Conservation (phyloP, 164 flowering plant genomes). For the Tetrastigma voinierianum region DNA sequence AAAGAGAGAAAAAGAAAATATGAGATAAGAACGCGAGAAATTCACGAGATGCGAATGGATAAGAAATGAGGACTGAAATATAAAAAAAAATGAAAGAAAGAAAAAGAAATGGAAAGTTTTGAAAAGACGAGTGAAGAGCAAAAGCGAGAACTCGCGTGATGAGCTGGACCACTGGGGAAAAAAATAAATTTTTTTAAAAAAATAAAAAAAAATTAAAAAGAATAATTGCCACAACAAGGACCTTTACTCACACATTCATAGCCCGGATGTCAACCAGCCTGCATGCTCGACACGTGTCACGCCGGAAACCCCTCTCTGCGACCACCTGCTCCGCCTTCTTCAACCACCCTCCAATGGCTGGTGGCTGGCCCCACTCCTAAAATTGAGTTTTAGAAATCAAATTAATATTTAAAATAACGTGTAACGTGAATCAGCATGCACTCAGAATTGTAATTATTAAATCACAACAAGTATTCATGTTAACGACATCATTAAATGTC, state of each 20-base stretch:
- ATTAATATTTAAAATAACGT: no score
- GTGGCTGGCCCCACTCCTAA: no score
- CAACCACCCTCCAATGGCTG: no score
- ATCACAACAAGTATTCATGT: no score
- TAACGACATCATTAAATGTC: no score
- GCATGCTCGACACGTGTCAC: conserved; percentile 6
- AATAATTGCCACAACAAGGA: conserved; percentile 7
- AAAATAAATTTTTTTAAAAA: neutral
- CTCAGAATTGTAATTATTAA: no score
- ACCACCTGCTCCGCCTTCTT: no score
- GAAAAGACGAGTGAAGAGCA: neutral
- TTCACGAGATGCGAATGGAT: neutral
- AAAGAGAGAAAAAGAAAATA: no score
- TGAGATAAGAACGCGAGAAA: neutral
- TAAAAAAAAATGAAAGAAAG: no score
- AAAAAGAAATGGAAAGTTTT: neutral
- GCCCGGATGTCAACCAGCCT: conserved; percentile 11
- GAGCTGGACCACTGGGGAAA: conserved; percentile 24
- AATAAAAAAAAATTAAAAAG: neutral
- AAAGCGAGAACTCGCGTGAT: neutral
- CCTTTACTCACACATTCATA: neutral
- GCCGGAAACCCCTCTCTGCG: no score
- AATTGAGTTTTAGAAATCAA: no score
- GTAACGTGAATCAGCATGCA: no score
- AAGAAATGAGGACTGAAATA: neutral